Evolutionary conservation across 768 basidiomycete species (phyloP), one percentile per base, ranked within the genome.

Genomic region (Kwoniella mangroviensis): DNA sequence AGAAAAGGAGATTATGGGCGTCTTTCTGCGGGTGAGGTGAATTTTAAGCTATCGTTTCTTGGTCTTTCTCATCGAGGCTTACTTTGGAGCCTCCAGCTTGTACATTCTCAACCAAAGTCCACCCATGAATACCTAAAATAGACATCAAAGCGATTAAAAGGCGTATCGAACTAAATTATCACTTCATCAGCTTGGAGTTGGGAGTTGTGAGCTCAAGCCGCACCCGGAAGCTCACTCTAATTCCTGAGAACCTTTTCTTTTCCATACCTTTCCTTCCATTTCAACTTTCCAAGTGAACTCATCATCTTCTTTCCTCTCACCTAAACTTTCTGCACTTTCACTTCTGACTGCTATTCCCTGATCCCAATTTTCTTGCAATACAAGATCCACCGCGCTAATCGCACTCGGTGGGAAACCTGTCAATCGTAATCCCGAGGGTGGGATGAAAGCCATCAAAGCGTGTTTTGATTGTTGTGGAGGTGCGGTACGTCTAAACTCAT

Each of bases 171-270:
- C 76, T 77, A 22, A 7, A 34, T 34, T 34, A 17, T 61, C 5
- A 21, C 11, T 40, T 51, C 15, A 0, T 49, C 26, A 59, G 66
- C 24, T n/a, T n/a, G n/a, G n/a, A n/a, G n/a, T n/a, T n/a, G n/a
- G n/a, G n/a, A n/a, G n/a, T n/a, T n/a, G n/a, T n/a, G n/a, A n/a
- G n/a, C n/a, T n/a, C n/a, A n/a, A n/a, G n/a, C n/a, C n/a, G n/a
- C n/a, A n/a, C n/a, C n/a, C n/a, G n/a, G n/a, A n/a, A 69, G 49
- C 79, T 73, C 53, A 79, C 79, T 74, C 77, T 4, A 81, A 68
- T 67, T 81, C 79, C 41, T 76, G 57, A 7, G 59, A 57, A 3
- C 79, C 79, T 19, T 73, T 74, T 63, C 71, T 55, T 53, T 73
- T 77, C 79, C 79, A 81, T 2, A 68, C 71, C 10, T 68, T 70